These are phyloP conservation scores for Colletotrichum musae DNA, from an alignment of 2,329 filamentous ascomycete species.

Conservation along the genomic window DNA sequence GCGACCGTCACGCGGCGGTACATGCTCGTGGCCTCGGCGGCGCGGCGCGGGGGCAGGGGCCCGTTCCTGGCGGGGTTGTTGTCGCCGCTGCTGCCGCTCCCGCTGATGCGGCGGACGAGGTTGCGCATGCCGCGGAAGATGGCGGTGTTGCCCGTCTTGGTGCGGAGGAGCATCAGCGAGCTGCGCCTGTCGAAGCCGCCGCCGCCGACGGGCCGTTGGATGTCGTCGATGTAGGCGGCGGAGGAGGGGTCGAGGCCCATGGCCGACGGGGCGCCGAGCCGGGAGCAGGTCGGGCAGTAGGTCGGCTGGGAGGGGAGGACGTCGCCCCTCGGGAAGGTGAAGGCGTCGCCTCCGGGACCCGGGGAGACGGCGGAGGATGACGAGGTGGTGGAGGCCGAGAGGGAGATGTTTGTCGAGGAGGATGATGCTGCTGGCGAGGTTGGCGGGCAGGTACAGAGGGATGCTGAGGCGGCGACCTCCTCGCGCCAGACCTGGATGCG, in stretches of 20 bases:
- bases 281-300: conserved; percentile 36
- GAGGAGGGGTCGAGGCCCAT: conserved; percentile 32
- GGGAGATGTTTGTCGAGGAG: conserved; percentile 40
- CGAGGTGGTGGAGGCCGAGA: conserved; percentile 42
- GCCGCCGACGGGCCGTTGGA: neutral
- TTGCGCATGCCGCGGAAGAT: conserved; percentile 39
- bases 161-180: conserved; percentile 22
- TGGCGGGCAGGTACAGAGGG: conserved; percentile 51
- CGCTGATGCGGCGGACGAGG: conserved; percentile 37
- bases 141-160: conserved; percentile 31
- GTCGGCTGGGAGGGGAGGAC: conserved; percentile 33
- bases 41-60: conserved; percentile 31
- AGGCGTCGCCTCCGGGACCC: conserved; percentile 35
- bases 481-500: conserved; percentile 66
- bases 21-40: conserved; percentile 36
- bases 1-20: conserved; percentile 34
- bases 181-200: conserved; percentile 17
- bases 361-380: conserved; percentile 39
- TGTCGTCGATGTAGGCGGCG: conserved; percentile 28
- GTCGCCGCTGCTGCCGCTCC: conserved; percentile 20
- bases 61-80: conserved; percentile 7
- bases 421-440: conserved; percentile 49
- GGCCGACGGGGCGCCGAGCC: conserved; percentile 36
- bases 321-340: conserved; percentile 40
- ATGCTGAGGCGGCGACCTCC: conserved; percentile 59